Evolutionary conservation across 2,329 filamentous ascomycete species (phyloP).

Genomic region (Cladosporium sp.): DNA sequence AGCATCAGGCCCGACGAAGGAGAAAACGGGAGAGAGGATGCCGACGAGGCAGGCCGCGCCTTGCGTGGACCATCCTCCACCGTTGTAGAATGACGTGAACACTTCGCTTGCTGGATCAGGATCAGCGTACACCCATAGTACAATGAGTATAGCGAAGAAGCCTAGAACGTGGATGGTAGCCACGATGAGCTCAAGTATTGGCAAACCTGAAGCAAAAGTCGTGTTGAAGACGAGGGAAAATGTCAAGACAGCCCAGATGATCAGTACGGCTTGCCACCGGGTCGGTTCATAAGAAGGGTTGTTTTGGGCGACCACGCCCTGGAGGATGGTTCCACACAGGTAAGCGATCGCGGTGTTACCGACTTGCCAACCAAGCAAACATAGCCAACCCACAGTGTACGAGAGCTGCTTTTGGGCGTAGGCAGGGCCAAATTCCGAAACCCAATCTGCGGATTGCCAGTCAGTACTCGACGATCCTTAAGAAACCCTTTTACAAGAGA

Average conservation of each 20-base stretch:
- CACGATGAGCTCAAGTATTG: conserved; percentile 29
- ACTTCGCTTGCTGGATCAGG: conserved; percentile 18
- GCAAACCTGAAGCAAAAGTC: conserved; percentile 28
- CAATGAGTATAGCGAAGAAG: conserved; percentile 18
- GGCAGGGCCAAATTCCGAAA: conserved; percentile 27
- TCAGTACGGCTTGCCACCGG: conserved; percentile 25
- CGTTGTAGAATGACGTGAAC: conserved; percentile 15
- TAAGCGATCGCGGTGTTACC: conserved; percentile 30
- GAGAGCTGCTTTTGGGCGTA: conserved; percentile 22
- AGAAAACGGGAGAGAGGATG: conserved; percentile 10
- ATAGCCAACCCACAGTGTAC: conserved; percentile 29
- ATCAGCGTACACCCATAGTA: conserved; percentile 15
- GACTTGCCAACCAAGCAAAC: conserved; percentile 32
- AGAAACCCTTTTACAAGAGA: not conserved
- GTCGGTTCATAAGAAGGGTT: conserved; percentile 23
- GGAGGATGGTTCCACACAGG: conserved; percentile 31
- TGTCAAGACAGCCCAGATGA: conserved; percentile 32
- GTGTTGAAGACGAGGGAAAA: conserved; percentile 27
- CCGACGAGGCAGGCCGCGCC: conserved; percentile 12
- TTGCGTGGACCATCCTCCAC: conserved; percentile 14
- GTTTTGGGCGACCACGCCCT: conserved; percentile 32
- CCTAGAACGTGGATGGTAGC: conserved; percentile 14
- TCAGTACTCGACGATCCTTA: not conserved
- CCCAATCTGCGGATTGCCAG: conserved; percentile 17
- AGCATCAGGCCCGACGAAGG: conserved; percentile 4